phyloP scores from a whole-genome alignment of 2,329 filamentous ascomycete genomes.

The Colletotrichum neosansevieriae region DNA sequence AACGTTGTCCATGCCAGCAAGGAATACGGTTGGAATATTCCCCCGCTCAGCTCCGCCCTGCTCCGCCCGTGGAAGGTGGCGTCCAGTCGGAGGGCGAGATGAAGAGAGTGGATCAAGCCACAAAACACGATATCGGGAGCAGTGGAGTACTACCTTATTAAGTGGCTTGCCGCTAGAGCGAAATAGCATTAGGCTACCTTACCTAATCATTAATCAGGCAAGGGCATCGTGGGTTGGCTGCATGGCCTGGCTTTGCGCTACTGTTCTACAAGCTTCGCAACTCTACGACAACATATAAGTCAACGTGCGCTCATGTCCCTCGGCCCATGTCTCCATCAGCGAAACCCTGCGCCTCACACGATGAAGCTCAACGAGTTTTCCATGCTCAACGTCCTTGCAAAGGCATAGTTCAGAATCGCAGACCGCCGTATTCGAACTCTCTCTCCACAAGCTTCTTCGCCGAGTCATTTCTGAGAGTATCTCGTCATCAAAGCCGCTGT shows the following conservation, averaged over 20 bases:
- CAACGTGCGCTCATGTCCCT: neutral
- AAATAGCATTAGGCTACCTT: too few relatives aligned
- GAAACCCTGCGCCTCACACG: conserved; percentile 33
- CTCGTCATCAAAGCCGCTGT: neutral
- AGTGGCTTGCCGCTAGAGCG: too few relatives aligned
- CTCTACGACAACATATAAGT: neutral
- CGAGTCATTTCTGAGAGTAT: neutral
- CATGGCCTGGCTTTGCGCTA: too few relatives aligned
- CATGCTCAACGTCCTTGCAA: neutral
- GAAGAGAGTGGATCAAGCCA: neutral
- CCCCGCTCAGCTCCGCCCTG: neutral
- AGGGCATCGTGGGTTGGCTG: neutral
- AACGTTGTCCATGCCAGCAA: too few relatives aligned
- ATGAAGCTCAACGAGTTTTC: neutral
- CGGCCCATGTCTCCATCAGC: neutral
- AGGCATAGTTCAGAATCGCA: neutral
- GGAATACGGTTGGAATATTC: conserved; percentile 31
- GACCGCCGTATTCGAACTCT: neutral
- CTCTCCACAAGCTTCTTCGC: neutral
- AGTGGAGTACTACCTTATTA: too few relatives aligned
- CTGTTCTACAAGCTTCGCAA: conserved; percentile 12
- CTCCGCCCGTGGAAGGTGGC: conserved; percentile 3
- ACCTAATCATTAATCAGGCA: neutral
- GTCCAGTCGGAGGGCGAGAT: conserved; percentile 21
- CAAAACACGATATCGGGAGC: neutral